These are phyloP conservation scores for Aspergillus ochraceus DNA, from an alignment of 2,329 filamentous ascomycete genomes.

Conservation along the genomic window DNA sequence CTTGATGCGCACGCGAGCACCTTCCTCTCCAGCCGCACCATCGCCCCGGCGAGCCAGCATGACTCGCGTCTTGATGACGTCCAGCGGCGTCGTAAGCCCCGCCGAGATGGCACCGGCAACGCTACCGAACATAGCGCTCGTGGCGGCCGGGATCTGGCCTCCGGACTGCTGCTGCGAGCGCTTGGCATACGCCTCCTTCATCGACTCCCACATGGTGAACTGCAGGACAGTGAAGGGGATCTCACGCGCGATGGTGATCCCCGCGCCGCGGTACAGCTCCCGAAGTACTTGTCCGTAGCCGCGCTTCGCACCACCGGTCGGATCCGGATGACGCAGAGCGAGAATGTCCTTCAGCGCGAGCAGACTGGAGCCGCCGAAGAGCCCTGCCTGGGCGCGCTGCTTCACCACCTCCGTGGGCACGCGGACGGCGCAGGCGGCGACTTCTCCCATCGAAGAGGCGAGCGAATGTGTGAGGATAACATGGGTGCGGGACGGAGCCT, in stretches of 20 bases:
- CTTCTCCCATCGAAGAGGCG: conserved; percentile 81
- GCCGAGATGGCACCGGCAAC: conserved; percentile 82
- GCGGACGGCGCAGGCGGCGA: conserved; percentile 86
- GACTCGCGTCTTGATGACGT: conserved; percentile 94
- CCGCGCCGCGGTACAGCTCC: conserved; percentile 89
- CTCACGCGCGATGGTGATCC: conserved; percentile 90
- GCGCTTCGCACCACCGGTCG: conserved; percentile 36
- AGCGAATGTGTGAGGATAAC: conserved; percentile 68
- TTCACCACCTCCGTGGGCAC: conserved; percentile 97
- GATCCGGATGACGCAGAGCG: conserved; percentile 42
- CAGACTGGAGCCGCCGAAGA: conserved; percentile 70
- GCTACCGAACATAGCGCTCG: conserved; percentile 84
- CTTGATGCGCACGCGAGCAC: conserved; percentile 31
- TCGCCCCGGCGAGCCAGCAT: conserved; percentile 77
- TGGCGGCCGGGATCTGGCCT: conserved; percentile 63
- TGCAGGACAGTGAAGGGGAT: conserved; percentile 97
- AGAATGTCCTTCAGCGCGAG: conserved; percentile 71
- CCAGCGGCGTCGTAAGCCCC: conserved; percentile 84
- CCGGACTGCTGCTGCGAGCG: conserved; percentile 26
- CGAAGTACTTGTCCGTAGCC: conserved; percentile 63
- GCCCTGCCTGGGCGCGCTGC: conserved; percentile 87
- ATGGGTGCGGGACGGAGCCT: conserved; percentile 33
- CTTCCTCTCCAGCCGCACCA: conserved; percentile 44
- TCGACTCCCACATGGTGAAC: conserved; percentile 92
- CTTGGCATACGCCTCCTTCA: conserved; percentile 63